Evolutionary conservation across 331 rosid species (phyloP).

Genomic region (Quercus lobata): DNA sequence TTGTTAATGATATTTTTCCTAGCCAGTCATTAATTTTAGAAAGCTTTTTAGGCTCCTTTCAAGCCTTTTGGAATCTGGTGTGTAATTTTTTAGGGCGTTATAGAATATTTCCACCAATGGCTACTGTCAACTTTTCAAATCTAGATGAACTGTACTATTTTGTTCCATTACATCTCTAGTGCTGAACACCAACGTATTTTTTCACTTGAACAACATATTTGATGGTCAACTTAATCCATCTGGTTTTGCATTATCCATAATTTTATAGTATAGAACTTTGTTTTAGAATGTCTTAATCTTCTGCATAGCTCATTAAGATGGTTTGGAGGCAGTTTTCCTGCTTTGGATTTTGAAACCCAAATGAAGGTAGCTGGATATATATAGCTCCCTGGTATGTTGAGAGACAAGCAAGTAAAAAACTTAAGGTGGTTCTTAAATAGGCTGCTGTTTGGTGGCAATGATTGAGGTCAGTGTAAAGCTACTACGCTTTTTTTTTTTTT

Average conservation of each 20-base stretch:
- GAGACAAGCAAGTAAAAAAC: too few species aligned
- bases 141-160: too few species aligned
- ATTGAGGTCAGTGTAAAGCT: too few species aligned
- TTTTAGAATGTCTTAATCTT: background rate
- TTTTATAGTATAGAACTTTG: background rate
- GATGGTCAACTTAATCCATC: background rate
- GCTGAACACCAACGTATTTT: background rate
- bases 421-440: too few species aligned
- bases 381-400: too few species aligned
- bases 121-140: background rate
- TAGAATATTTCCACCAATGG: too few species aligned
- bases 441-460: too few species aligned
- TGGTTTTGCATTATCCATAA: background rate
- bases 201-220: background rate
- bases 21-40: background rate
- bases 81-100: too few species aligned
- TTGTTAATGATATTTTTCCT: background rate
- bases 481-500: too few species aligned
- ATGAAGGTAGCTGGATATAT: background rate
- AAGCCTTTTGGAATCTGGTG: background rate
- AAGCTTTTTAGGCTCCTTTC: background rate
- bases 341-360: background rate
- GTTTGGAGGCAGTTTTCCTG: background rate
- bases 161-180: too few species aligned
- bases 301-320: background rate